Percentiles rank a stretch among this genome's conserved stretches.
Conservation (phyloP, 768 basidiomycete species). For the Lanmaoa rubissima region DNA sequence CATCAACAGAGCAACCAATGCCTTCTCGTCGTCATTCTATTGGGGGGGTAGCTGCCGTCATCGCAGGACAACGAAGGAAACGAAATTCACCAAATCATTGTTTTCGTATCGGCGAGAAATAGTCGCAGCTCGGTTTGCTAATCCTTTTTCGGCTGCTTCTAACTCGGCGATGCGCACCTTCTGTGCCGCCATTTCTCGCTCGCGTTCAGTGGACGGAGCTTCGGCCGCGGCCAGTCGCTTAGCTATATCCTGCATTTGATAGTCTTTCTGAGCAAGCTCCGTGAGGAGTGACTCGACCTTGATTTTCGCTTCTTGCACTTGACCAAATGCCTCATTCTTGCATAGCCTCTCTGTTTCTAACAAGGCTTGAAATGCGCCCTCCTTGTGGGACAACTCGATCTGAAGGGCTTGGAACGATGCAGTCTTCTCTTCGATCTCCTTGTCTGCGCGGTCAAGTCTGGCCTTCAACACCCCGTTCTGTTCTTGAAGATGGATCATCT, state of each 20-base stretch:
- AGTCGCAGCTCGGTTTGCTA: slow-evolving; percentile 25
- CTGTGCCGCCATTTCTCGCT: slow-evolving; percentile 26
- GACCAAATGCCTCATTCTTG: slow-evolving; percentile 20
- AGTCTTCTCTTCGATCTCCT: slow-evolving; percentile 8
- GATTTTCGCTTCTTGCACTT: slow-evolving; percentile 17
- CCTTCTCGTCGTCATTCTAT: slow-evolving; percentile 51
- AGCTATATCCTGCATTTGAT: slow-evolving; percentile 19
- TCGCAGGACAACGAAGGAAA: slow-evolving; percentile 1
- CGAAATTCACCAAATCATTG: slow-evolving; percentile 44
- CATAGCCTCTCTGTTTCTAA: slow-evolving; percentile 24
- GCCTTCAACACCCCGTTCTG: slow-evolving; percentile 19
- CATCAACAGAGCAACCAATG: slow-evolving; percentile 46
- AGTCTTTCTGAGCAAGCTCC: slow-evolving; percentile 23
- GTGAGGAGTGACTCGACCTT: slow-evolving; percentile 20
- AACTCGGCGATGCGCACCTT: slow-evolving; percentile 25
- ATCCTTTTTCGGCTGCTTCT: slow-evolving; percentile 30
- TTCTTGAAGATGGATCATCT: slow-evolving; percentile 20
- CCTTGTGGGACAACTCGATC: slow-evolving; percentile 24
- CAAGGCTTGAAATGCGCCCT: slow-evolving; percentile 23
- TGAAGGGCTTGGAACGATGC: slow-evolving; percentile 17
- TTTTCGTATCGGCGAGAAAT: slow-evolving; percentile 41
- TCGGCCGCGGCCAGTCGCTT: slow-evolving; percentile 25
- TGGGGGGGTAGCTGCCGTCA: slow-evolving; percentile 12
- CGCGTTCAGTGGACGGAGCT: slow-evolving; percentile 22
- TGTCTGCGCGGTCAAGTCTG: slow-evolving; percentile 13